Evolutionary conservation across 225 moss, liverwort and hornwort genomes (phyloP), one percentile per base, ranked within the genome.

Genomic region (Pleurozium schreberi): DNA sequence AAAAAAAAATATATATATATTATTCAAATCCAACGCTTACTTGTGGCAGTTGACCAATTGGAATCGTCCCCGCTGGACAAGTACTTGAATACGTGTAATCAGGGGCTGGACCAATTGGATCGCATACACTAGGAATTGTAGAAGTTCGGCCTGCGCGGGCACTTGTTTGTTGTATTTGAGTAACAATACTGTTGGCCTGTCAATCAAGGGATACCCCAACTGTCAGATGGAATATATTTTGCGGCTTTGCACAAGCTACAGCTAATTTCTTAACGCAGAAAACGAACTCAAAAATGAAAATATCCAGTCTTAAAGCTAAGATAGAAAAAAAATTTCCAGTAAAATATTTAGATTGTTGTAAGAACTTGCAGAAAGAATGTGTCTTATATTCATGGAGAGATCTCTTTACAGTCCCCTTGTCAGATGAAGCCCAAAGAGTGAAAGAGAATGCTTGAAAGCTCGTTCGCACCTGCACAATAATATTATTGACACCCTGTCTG

Each of bases 101-200:
- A 15, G 97, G 97, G 42, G 97, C 91, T 55, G 95, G 87, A 31
- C 97, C 96, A 16, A 97, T 93, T 57, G 91, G 93, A 38, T 97
- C 74, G 83, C 96, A 97, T 4, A 97, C 86, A 49, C 69, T 82
- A 12, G 87, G 75, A 47, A 94, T 21, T 30, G 87, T 70, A 42
- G 65, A 49, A n/a, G 55, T 87, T 58, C 84, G 78, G 31, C 93
- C 93, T 26, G 88, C 42, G n/a, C 38, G 81, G 28, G 89, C 84
- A 66, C 88, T 90, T 22, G 86, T 63, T 80, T 80, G 85, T 75
- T 83, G 85, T 12, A 94, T 75, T 71, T 93, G 86, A 60, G 87
- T 79, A 28, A 96, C 90, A 23, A 92, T 94, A 33, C 11, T 67
- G 85, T 97, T 97, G 4, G 96, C 92, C 95, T 96, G 77, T 36